Percentiles rank a stretch among this genome's conserved stretches.
phyloP scores from a whole-genome alignment of 2,329 filamentous ascomycete genomes.

The Fusarium algeriense region DNA sequence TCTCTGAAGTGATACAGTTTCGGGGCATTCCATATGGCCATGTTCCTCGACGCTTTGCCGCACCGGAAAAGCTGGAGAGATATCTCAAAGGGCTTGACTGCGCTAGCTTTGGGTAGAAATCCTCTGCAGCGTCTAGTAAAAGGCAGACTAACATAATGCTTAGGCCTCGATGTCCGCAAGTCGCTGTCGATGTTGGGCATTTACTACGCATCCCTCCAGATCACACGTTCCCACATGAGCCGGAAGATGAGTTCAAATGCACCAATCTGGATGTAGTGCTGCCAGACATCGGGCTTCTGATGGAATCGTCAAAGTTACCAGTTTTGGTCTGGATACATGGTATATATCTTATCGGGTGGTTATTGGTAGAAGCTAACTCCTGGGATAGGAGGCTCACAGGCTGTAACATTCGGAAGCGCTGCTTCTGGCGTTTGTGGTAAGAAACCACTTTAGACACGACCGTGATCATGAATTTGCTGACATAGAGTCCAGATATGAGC shows the following conservation, averaged over 20 bases:
- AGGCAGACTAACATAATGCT: too few species aligned
- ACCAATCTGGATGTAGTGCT: slow-evolving; percentile 57
- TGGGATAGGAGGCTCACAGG: slow-evolving; percentile 55
- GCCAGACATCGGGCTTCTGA: slow-evolving; percentile 31
- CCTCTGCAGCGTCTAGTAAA: too few species aligned
- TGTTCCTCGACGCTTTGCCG: slow-evolving; percentile 5
- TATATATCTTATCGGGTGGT: neutral
- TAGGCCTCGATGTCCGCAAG: slow-evolving; percentile 58
- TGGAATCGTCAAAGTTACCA: slow-evolving; percentile 43
- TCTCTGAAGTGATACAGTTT: neutral
- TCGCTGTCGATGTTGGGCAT: slow-evolving; percentile 56
- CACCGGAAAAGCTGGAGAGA: neutral
- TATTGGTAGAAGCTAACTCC: accelerated
- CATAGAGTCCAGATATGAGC: slow-evolving; percentile 19
- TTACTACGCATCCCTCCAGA: slow-evolving; percentile 57
- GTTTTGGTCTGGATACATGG: slow-evolving; percentile 62
- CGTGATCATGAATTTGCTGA: neutral
- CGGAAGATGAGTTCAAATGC: slow-evolving; percentile 58
- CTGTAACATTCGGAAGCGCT: slow-evolving; percentile 58
- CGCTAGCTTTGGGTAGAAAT: neutral
- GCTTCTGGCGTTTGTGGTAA: slow-evolving; percentile 57
- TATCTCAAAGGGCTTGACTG: slow-evolving; percentile 2
- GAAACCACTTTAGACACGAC: neutral
- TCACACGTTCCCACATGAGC: slow-evolving; percentile 32
- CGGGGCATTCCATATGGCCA: slow-evolving; percentile 12